Conservation (phyloP, 805 yeast genomes). For the Ogataea henricii region DNA sequence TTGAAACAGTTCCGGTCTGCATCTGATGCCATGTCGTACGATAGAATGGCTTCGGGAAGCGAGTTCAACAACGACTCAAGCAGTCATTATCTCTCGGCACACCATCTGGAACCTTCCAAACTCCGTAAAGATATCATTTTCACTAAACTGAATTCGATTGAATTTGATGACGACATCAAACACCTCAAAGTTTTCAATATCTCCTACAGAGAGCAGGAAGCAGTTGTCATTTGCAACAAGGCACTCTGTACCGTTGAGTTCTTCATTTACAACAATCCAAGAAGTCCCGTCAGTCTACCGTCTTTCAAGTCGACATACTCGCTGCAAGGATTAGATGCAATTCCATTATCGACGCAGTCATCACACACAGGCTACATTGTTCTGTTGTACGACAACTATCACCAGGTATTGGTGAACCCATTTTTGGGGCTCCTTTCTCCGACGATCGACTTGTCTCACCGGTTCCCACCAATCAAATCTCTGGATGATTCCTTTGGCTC, state of each 20-base stretch:
- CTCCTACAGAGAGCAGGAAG: constrained; percentile 58
- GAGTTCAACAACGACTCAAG: constrained; percentile 33
- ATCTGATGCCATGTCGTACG: constrained; percentile 43
- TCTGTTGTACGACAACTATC: constrained; percentile 39
- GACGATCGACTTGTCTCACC: constrained; percentile 27
- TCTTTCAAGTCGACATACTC: constrained; percentile 24
- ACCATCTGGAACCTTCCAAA: constrained; percentile 34
- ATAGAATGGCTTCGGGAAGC: constrained; percentile 47
- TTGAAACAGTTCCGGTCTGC: constrained; percentile 38
- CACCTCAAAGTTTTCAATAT: constrained; percentile 41
- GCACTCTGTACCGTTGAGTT: constrained; percentile 46
- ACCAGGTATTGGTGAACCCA: constrained; percentile 53
- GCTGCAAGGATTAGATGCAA: constrained; percentile 39
- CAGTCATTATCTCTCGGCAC: constrained; percentile 23
- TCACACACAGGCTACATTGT: constrained; percentile 48
- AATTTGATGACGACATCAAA: constrained; percentile 34
- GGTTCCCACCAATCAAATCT: constrained; percentile 23
- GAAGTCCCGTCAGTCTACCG: constrained; percentile 31
- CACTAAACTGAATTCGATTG: constrained; percentile 54
- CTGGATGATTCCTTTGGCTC: constrained; percentile 28
- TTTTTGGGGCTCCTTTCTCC: constrained; percentile 51
- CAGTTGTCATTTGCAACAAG: constrained; percentile 55
- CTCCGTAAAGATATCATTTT: constrained; percentile 70
- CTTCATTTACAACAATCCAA: constrained; percentile 46
- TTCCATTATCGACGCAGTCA: constrained; percentile 35